Percentiles rank a stretch among this genome's conserved stretches.
Evolutionary conservation across 192 early-diverging fungal genomes (phyloP).

Genomic region (Coemansia sp.): DNA sequence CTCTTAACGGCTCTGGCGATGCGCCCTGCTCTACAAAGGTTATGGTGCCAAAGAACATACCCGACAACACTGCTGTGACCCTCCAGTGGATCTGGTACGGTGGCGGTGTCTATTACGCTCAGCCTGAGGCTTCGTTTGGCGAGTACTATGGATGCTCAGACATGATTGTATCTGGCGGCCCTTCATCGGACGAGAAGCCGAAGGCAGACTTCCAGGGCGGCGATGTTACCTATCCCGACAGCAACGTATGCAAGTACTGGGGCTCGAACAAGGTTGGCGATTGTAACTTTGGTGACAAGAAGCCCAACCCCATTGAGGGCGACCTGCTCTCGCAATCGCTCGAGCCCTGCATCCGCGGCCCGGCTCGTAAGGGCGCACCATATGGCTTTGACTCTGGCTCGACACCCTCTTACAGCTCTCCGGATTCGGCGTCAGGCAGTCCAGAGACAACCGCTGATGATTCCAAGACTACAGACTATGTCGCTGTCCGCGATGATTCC

Average conservation of each 20-base stretch:
- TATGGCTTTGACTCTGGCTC: slow-evolving; percentile 45
- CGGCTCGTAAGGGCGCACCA: slow-evolving; percentile 44
- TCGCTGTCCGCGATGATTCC: neutral
- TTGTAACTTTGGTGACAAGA: slow-evolving; percentile 57
- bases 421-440: no score
- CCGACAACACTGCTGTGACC: slow-evolving; percentile 55
- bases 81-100: slow-evolving; percentile 67
- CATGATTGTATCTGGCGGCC: slow-evolving; percentile 56
- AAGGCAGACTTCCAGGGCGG: slow-evolving; percentile 52
- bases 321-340: slow-evolving; percentile 60
- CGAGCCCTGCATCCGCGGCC: slow-evolving; percentile 57
- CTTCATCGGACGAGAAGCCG: slow-evolving; percentile 25
- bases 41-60: slow-evolving; percentile 54
- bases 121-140: slow-evolving; percentile 57
- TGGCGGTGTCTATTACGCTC: slow-evolving; percentile 60
- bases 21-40: slow-evolving; percentile 55
- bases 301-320: slow-evolving; percentile 47
- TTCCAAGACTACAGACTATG: neutral
- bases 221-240: slow-evolving; percentile 56
- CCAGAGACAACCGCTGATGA: no score
- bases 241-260: slow-evolving; percentile 65
- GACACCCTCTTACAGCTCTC: neutral
- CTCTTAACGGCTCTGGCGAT: slow-evolving; percentile 57
- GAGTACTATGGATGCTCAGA: slow-evolving; percentile 63
- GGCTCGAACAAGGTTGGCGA: slow-evolving; percentile 60